These are phyloP conservation scores for Saturnispora saitoi DNA, from an alignment of 805 yeast genomes.

Conservation along the genomic window DNA sequence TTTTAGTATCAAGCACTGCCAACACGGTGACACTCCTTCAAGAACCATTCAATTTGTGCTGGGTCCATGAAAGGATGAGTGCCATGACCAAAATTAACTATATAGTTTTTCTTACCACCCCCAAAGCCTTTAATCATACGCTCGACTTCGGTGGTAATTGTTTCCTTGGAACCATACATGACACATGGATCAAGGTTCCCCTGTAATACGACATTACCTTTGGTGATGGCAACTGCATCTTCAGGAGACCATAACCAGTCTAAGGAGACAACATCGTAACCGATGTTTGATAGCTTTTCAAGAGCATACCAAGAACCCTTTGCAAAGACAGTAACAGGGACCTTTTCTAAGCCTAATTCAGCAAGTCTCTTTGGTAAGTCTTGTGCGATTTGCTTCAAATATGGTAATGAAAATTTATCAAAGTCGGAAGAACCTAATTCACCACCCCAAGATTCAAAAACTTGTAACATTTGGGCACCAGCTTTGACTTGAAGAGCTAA, in stretches of 20 bases:
- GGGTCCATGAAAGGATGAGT: slow-evolving; percentile 98
- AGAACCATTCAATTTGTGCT: slow-evolving; percentile 73
- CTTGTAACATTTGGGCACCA: slow-evolving; percentile 96
- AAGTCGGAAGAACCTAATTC: slow-evolving; percentile 90
- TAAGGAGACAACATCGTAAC: slow-evolving; percentile 81
- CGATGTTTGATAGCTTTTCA: slow-evolving; percentile 70
- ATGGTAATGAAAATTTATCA: slow-evolving; percentile 82
- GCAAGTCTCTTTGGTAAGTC: slow-evolving; percentile 59
- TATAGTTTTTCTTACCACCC: slow-evolving; percentile 88
- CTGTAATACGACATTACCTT: slow-evolving; percentile 77
- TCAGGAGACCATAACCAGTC: slow-evolving; percentile 88
- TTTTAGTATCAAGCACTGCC: slow-evolving; percentile 13
- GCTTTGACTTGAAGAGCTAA: slow-evolving; percentile 92
- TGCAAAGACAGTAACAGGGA: slow-evolving; percentile 87
- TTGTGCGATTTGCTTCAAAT: slow-evolving; percentile 64
- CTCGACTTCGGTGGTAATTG: slow-evolving; percentile 72
- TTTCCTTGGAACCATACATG: slow-evolving; percentile 82
- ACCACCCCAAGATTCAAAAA: slow-evolving; percentile 97
- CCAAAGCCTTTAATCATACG: slow-evolving; percentile 86
- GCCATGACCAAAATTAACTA: slow-evolving; percentile 95
- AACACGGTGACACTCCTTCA: slow-evolving; percentile 44
- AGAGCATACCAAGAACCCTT: slow-evolving; percentile 98
- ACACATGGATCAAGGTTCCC: slow-evolving; percentile 95
- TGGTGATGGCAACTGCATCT: slow-evolving; percentile 68
- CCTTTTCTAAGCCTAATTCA: slow-evolving; percentile 66